Evolutionary conservation across 2,329 filamentous ascomycete species (phyloP).

Genomic region (Fusarium staphyleae): DNA sequence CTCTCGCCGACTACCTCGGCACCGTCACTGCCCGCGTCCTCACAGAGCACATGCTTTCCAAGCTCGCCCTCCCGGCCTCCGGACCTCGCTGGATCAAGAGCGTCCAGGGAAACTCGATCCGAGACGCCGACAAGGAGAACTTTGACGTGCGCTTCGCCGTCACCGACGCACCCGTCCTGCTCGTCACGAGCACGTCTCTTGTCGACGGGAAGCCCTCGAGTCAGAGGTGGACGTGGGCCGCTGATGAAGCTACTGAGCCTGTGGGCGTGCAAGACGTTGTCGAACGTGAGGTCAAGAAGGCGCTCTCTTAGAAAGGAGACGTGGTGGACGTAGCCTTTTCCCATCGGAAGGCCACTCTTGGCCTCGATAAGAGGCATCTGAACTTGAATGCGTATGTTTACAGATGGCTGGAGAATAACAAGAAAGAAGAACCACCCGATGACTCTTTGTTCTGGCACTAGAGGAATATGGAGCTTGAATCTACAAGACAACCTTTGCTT

Average conservation of each 20-base stretch:
- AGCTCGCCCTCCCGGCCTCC: slow-evolving; percentile 18
- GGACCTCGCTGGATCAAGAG: slow-evolving; percentile 41
- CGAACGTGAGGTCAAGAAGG: slow-evolving; percentile 20
- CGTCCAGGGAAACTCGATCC: slow-evolving; percentile 46
- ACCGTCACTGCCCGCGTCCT: slow-evolving; percentile 53
- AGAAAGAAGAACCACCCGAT: background rate
- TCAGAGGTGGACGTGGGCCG: slow-evolving; percentile 45
- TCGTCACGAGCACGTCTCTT: slow-evolving; percentile 31
- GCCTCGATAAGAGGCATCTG: too few relatives aligned
- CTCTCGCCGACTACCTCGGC: slow-evolving; percentile 56
- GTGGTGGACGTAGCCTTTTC: too few relatives aligned
- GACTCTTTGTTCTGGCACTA: background rate
- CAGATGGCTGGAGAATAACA: too few relatives aligned
- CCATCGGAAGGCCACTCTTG: too few relatives aligned
- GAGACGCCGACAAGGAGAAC: slow-evolving; percentile 38
- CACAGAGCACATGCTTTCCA: slow-evolving; percentile 45
- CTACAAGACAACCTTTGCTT: background rate
- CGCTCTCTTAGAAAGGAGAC: slow-evolving; percentile 25
- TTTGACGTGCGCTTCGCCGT: slow-evolving; percentile 46
- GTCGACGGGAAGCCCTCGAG: slow-evolving; percentile 20
- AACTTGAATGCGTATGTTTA: too few relatives aligned
- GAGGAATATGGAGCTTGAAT: background rate
- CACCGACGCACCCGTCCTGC: slow-evolving; percentile 30
- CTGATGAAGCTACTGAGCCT: slow-evolving; percentile 19
- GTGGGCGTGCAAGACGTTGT: slow-evolving; percentile 38